Evolutionary conservation across 2,329 filamentous ascomycete species (phyloP), one percentile per base, ranked within the genome.

Genomic region (Colletotrichum somersetense): DNA sequence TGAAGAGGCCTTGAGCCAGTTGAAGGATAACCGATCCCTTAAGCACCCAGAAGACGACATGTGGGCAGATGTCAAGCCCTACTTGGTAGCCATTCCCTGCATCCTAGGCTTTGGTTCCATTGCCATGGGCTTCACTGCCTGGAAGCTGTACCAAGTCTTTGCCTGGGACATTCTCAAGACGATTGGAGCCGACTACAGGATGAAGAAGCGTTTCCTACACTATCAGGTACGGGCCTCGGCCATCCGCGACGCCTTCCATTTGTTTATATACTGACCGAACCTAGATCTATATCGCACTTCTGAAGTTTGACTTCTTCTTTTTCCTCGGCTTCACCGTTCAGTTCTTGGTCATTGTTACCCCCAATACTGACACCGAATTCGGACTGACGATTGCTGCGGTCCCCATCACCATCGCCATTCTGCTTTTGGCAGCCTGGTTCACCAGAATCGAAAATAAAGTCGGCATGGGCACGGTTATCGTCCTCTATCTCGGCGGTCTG

Each of bases 281-380:
- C 20, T 74, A 97, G 95, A 95, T 99, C 81, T 99, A 98, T 83
- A 98, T 99, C 78, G 94, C 96, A 48, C 89, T 99, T 14, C 89
- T 99, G 75, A 99, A 99, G 83, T 99, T 99, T 81, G 96, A 99
- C 84, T 98, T 99, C 84, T 99, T 99, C 90, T 98, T 99, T 87
- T 99, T 99, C 88, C 90, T 99, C 62, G 96, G 96, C 66, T 99
- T 99, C 82, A 98, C 96, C 8, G 94, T 99, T 58, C 96, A 99
- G 80, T 99, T 99, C 82, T 89, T 98, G 66, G 96, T 99, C 77
- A 93, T 98, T 71, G 95, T 99, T 72, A 91, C 89, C 56, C 88
- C 86, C 72, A 85, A 89, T 75, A 88, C 88, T 59, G 89, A 92
- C 74, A 85, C 90, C 77, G 96, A 99, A 81, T 94, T 96, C 77